Conservation (phyloP, 1,284 basidiomycete genomes). For the Bondarzewia mesenterica region DNA sequence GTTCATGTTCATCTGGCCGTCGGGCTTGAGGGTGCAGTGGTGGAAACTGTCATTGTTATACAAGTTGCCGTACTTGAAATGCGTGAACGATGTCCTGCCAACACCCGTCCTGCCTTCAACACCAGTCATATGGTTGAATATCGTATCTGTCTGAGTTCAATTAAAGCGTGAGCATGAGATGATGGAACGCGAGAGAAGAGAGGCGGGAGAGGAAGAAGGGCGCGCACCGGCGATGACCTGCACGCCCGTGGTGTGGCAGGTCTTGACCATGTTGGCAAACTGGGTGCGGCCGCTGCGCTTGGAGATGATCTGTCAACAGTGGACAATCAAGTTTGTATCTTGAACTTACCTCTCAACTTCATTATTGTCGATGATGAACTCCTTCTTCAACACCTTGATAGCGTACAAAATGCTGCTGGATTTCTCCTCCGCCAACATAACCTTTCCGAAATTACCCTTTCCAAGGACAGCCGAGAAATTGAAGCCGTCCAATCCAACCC, state of each 20-base stretch:
- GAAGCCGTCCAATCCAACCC: conserved; percentile 97
- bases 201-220: background rate
- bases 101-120: conserved; percentile 15
- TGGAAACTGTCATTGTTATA: conserved; percentile 25
- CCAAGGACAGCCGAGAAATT: conserved; percentile 98
- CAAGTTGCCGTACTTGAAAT: conserved; percentile 51
- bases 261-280: conserved; percentile 45
- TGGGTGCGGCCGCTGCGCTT: conserved; percentile 49
- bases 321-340: conserved; percentile 2
- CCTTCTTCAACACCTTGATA: conserved; percentile 99
- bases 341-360: conserved; percentile 88
- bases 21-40: background rate
- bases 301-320: conserved; percentile 41
- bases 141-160: conserved; percentile 34
- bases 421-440: conserved; percentile 99
- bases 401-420: conserved; percentile 83
- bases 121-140: conserved; percentile 63
- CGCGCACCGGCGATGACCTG: conserved; percentile 42
- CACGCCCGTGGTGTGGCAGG: conserved; percentile 52
- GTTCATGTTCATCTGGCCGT: background rate
- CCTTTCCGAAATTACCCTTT: conserved; percentile 99
- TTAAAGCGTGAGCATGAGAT: no score
- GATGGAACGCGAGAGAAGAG: no score
- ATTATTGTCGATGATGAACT: conserved; percentile 99
- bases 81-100: conserved; percentile 31